These are phyloP conservation scores for Cornus florida DNA, from an alignment of 148 eudicot genomes.

Conservation along the genomic window DNA sequence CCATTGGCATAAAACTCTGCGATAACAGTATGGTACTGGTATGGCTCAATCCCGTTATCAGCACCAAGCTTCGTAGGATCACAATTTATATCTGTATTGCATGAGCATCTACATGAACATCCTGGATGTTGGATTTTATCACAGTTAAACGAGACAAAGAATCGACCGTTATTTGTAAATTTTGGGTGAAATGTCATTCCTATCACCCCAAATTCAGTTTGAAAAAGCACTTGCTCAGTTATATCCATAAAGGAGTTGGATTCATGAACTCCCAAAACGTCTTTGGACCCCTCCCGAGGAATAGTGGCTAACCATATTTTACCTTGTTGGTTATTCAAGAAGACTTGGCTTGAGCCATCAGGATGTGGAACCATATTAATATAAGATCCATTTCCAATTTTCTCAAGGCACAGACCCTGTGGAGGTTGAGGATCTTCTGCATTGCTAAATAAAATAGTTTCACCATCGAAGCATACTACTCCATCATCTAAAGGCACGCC, in stretches of 20 bases:
- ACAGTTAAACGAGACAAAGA: neutral
- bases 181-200: no score
- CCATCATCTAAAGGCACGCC: neutral
- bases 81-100: neutral
- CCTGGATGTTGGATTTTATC: neutral
- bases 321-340: neutral
- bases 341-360: neutral
- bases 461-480: neutral
- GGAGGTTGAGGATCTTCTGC: neutral
- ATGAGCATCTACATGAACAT: neutral
- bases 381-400: neutral
- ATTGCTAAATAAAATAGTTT: neutral
- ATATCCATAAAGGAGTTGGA: neutral
- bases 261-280: no score
- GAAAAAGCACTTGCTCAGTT: neutral
- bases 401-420: neutral
- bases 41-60: neutral
- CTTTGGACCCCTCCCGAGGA: no score
- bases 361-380: neutral
- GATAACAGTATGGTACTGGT: neutral
- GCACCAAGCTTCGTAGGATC: neutral
- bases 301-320: no score
- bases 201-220: no score
- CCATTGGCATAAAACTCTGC: neutral
- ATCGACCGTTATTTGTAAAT: no score